Evolutionary conservation across 441 rosid species (phyloP).

Genomic region (Manihot esculenta): DNA sequence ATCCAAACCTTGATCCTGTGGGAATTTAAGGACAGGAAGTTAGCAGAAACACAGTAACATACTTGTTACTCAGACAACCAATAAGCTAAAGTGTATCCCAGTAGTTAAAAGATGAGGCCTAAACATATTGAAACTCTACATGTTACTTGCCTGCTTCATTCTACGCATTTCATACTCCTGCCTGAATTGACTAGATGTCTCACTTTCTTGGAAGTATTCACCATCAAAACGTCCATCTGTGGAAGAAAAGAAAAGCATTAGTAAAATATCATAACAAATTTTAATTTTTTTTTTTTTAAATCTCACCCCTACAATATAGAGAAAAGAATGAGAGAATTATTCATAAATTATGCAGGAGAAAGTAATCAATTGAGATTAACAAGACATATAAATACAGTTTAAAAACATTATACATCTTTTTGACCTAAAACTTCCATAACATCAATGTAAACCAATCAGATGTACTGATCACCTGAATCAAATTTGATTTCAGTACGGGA

Average conservation of each 20-base stretch:
- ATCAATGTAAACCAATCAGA: neutral
- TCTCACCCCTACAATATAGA: neutral
- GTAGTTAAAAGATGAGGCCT: neutral
- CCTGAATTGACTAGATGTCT: conserved; percentile 68
- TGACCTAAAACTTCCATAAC: too few species aligned
- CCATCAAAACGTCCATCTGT: conserved; percentile 72
- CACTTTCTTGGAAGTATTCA: conserved; percentile 82
- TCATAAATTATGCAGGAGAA: neutral
- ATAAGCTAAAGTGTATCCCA: neutral
- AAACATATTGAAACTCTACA: conserved; percentile 19
- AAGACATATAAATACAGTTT: neutral
- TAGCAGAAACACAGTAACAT: neutral
- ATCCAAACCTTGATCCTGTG: conserved; percentile 91
- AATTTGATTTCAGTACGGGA: conserved; percentile 78
- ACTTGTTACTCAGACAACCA: neutral
- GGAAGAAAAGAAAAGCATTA: conserved; percentile 9
- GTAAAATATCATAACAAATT: conserved; percentile 3
- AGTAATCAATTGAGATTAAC: neutral
- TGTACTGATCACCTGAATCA: conserved; percentile 67
- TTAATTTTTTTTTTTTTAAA: too few species aligned
- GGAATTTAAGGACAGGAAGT: conserved; percentile 19
- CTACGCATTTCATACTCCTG: conserved; percentile 94
- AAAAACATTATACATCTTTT: neutral
- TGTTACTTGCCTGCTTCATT: conserved; percentile 66
- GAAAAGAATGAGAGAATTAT: neutral